phyloP scores from a whole-genome alignment of 164 flowering plant genomes.

The Chloranthus sessilifolius region DNA sequence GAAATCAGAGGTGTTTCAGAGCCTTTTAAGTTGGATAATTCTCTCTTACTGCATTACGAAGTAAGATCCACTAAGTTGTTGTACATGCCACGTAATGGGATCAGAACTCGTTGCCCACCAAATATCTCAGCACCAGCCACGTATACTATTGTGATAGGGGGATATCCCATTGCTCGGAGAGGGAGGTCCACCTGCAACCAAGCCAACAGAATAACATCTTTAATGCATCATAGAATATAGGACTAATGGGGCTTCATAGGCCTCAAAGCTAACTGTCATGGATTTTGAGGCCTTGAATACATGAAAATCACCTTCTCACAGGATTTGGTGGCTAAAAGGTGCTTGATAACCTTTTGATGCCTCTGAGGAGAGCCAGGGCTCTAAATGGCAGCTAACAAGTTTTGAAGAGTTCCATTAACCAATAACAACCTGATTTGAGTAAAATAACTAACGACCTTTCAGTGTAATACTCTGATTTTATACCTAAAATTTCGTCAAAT shows the following conservation, averaged over 20 bases:
- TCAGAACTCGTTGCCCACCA: constrained; percentile 92
- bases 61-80: constrained; percentile 76
- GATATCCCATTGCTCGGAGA: constrained; percentile 89
- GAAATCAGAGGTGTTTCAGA: constrained; percentile 58
- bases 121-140: constrained; percentile 84
- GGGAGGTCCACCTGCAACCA: constrained; percentile 80
- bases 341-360: too few species aligned
- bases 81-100: constrained; percentile 89
- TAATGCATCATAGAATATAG: too few species aligned
- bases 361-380: too few species aligned
- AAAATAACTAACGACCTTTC: too few species aligned
- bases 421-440: too few species aligned
- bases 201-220: background rate
- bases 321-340: too few species aligned
- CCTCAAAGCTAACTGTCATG: too few species aligned
- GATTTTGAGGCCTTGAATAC: constrained; percentile 70
- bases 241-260: constrained; percentile 94
- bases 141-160: constrained; percentile 75
- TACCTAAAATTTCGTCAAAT: too few species aligned
- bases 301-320: constrained; percentile 73
- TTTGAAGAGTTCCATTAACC: too few species aligned
- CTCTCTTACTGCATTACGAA: constrained; percentile 69
- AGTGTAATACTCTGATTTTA: too few species aligned
- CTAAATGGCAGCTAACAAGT: too few species aligned
- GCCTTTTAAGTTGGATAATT: constrained; percentile 56